phyloP scores from a whole-genome alignment of 148 eudicot genomes.

The Fagopyrum tataricum region DNA sequence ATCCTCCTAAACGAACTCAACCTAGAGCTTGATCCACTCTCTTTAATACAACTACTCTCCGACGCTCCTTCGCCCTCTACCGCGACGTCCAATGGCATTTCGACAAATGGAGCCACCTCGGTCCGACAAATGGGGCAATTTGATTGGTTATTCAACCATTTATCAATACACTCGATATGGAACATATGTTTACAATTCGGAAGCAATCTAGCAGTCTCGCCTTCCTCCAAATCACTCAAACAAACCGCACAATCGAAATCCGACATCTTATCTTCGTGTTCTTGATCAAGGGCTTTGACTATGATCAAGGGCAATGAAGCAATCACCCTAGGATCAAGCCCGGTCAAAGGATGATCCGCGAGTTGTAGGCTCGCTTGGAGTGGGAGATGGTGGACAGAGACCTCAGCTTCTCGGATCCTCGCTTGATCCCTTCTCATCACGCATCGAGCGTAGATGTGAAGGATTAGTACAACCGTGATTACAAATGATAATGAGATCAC shows the following conservation, averaged over 20 bases:
- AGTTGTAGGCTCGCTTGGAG: background rate
- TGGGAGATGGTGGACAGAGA: conserved; percentile 2
- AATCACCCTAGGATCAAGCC: background rate
- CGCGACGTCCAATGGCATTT: too few species aligned
- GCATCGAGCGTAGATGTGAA: conserved; percentile 10
- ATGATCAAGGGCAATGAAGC: background rate
- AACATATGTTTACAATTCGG: background rate
- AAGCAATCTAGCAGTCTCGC: conserved; percentile 1
- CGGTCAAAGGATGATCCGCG: background rate
- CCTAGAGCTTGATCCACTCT: conserved; percentile 26
- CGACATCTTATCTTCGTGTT: too few species aligned
- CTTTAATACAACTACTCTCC: conserved; percentile 20
- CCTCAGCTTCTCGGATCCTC: background rate
- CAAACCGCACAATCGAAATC: background rate
- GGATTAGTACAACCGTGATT: background rate
- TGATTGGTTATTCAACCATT: background rate
- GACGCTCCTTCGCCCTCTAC: conserved; percentile 14
- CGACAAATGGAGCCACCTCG: background rate
- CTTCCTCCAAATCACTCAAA: conserved; percentile 6
- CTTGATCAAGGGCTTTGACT: background rate
- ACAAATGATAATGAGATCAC: background rate
- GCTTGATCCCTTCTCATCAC: background rate
- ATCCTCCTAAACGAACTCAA: conserved; percentile 55
- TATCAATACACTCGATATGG: conserved; percentile 3
- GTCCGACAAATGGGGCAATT: conserved; percentile 9